These are phyloP conservation scores for Pyrenophora graminea DNA, from an alignment of 2,329 filamentous ascomycete species.

Conservation along the genomic window DNA sequence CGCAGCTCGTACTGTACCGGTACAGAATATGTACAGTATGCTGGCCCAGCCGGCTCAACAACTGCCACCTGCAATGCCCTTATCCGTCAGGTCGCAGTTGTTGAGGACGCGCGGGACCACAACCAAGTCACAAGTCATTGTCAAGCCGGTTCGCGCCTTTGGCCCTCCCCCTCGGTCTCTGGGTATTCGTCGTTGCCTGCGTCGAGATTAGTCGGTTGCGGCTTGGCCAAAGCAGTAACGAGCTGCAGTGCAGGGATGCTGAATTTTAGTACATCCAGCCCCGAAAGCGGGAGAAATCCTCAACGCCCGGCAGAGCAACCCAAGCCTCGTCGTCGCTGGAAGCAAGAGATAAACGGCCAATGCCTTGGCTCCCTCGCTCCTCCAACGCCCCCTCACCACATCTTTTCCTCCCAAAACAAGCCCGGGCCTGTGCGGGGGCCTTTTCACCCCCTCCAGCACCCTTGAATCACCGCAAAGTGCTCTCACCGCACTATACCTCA, in stretches of 20 bases:
- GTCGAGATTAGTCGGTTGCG: constrained; percentile 36
- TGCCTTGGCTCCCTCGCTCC: constrained; percentile 35
- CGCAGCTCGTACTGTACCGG: no score
- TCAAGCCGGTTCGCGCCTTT: neutral
- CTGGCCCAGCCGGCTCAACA: constrained; percentile 12
- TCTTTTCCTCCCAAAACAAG: constrained; percentile 6
- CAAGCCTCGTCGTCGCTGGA: constrained; percentile 21
- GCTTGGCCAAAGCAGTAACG: constrained; percentile 28
- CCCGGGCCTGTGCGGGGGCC: constrained; percentile 15
- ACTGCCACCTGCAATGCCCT: neutral
- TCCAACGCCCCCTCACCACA: constrained; percentile 23
- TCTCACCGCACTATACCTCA: constrained; percentile 16
- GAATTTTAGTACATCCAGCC: constrained; percentile 35
- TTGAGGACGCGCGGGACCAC: constrained; percentile 15
- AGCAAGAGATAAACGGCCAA: constrained; percentile 39
- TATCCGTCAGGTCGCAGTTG: constrained; percentile 12
- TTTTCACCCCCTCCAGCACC: constrained; percentile 22
- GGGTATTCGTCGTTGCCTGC: constrained; percentile 32
- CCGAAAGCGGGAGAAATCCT: constrained; percentile 37
- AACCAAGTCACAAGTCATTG: neutral
- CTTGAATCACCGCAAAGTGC: constrained; percentile 8
- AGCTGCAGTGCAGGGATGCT: constrained; percentile 34
- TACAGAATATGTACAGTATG: constrained; percentile 1
- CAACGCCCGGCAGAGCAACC: constrained; percentile 30
- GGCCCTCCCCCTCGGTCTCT: neutral